A percentile compares a stretch with the other conserved stretches of the same genome.
phyloP scores from a whole-genome alignment of 495 filamentous ascomycete genomes.

The Recurvomyces mirabilis region DNA sequence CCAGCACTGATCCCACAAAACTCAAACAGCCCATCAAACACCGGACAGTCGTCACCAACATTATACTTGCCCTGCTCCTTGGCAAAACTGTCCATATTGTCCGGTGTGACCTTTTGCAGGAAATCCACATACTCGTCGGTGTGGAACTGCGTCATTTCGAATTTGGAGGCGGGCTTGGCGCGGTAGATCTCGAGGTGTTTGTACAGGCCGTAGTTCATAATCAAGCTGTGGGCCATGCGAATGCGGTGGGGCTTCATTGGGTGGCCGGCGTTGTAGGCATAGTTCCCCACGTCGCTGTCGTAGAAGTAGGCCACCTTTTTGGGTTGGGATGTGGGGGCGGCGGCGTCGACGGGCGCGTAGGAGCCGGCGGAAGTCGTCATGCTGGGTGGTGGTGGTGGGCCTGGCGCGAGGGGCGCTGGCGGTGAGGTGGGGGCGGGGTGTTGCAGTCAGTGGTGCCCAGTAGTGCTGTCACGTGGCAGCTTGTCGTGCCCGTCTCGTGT shows the following conservation, averaged over 20 bases:
- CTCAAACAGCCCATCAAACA: conserved; percentile 95
- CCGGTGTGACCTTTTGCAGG: conserved; percentile 86
- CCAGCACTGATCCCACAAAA: conserved; percentile 97
- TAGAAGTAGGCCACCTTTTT: conserved; percentile 94
- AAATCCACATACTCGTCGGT: conserved; percentile 99
- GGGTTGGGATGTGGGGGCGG: conserved; percentile 16
- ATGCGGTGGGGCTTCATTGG: conserved; percentile 99
- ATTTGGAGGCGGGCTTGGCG: conserved; percentile 88
- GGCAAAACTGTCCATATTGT: conserved; percentile 92
- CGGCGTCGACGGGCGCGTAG: conserved; percentile 19
- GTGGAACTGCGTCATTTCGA: conserved; percentile 99
- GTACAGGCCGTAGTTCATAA: conserved; percentile 98
- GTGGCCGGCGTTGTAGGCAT: conserved; percentile 95
- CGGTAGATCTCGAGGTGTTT: conserved; percentile 99
- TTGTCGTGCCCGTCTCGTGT: no score
- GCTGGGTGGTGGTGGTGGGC: no score
- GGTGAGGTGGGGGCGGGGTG: no score
- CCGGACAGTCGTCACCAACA: conserved; percentile 94
- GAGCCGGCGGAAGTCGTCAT: no score
- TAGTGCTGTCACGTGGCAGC: no score
- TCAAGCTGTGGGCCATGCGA: conserved; percentile 86
- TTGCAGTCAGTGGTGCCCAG: no score
- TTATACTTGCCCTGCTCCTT: conserved; percentile 96
- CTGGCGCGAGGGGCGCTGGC: no score
- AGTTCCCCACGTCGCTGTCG: conserved; percentile 93